Conservation (phyloP, 257 asterid species). For the Forsythia viridissima region DNA sequence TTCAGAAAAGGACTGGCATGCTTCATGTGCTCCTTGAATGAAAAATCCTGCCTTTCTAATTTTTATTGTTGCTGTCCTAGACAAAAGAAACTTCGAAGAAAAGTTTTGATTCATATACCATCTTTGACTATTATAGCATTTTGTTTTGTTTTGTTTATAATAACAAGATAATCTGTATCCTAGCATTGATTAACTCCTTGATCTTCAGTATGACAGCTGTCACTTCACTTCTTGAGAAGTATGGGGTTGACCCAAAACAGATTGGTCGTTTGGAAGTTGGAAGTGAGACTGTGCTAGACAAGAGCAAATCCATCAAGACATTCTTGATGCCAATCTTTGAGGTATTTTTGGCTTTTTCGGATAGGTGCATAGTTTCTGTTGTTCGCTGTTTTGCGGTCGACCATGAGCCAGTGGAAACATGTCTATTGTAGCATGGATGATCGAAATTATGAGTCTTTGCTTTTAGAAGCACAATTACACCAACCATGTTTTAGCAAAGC, state of each 20-base stretch:
- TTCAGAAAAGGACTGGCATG: slow-evolving; percentile 4
- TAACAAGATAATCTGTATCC: not conserved
- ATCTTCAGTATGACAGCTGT: slow-evolving; percentile 90
- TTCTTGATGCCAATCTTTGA: slow-evolving; percentile 97
- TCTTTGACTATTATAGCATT: not conserved
- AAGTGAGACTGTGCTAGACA: slow-evolving; percentile 94
- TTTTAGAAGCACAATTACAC: not conserved
- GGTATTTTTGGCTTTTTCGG: slow-evolving; percentile 43
- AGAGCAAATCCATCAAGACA: slow-evolving; percentile 98
- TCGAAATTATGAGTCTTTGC: slow-evolving; percentile 5
- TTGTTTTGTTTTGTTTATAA: too few relatives aligned
- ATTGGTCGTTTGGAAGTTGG: slow-evolving; percentile 99
- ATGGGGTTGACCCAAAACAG: slow-evolving; percentile 76
- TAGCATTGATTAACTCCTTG: not conserved
- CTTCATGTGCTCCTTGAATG: slow-evolving; percentile 1
- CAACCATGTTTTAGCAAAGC: not conserved
- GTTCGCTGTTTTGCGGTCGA: not conserved
- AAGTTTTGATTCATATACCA: not conserved
- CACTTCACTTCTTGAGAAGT: slow-evolving; percentile 83
- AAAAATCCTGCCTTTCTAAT: slow-evolving; percentile 13
- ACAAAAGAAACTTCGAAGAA: not conserved
- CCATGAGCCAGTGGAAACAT: slow-evolving; percentile 11
- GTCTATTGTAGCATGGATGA: not conserved
- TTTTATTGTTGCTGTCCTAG: not conserved
- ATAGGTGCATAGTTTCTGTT: not conserved